phyloP scores from a whole-genome alignment of 2,329 filamentous ascomycete genomes.

The Mycosphaerelloides madeirae region DNA sequence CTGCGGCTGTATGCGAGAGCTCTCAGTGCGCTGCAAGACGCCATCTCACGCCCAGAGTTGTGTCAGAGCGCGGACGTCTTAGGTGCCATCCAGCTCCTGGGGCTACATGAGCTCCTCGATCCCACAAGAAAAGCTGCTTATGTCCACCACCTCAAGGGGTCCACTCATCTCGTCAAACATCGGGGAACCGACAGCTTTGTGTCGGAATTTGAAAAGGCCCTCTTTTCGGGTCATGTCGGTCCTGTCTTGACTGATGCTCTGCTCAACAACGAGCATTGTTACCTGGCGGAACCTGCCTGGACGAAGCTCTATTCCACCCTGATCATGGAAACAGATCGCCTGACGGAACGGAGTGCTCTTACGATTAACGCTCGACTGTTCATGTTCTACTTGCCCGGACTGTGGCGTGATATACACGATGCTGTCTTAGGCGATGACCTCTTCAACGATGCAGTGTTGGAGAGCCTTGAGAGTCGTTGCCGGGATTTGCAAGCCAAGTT shows the following conservation, averaged over 20 bases:
- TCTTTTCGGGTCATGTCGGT: conserved; percentile 34
- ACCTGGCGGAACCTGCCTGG: conserved; percentile 32
- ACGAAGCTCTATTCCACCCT: conserved; percentile 21
- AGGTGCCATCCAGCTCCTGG: conserved; percentile 20
- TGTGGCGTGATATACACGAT: conserved; percentile 19
- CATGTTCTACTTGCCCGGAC: conserved; percentile 19
- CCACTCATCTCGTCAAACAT: conserved; percentile 30
- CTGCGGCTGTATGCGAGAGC: conserved; percentile 22
- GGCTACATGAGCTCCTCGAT: conserved; percentile 31
- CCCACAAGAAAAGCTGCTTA: conserved; percentile 28
- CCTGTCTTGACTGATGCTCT: conserved; percentile 28
- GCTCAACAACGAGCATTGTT: conserved; percentile 24
- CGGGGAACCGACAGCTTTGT: conserved; percentile 29
- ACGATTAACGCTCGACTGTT: conserved; percentile 20
- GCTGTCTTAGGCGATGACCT: conserved; percentile 12
- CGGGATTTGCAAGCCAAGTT: conserved; percentile 13
- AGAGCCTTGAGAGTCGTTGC: conserved; percentile 9
- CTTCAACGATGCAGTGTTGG: conserved; percentile 12
- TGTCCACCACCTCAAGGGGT: conserved; percentile 33
- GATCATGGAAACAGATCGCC: conserved; percentile 4
- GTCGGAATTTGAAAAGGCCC: conserved; percentile 35
- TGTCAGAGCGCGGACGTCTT: conserved; percentile 21
- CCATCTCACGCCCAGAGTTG: conserved; percentile 11
- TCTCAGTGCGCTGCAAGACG: conserved; percentile 18
- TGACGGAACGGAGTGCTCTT: conserved; percentile 23